Conservation (phyloP, 2,329 filamentous ascomycete species). For the Ophiostoma novo-ulmi region DNA sequence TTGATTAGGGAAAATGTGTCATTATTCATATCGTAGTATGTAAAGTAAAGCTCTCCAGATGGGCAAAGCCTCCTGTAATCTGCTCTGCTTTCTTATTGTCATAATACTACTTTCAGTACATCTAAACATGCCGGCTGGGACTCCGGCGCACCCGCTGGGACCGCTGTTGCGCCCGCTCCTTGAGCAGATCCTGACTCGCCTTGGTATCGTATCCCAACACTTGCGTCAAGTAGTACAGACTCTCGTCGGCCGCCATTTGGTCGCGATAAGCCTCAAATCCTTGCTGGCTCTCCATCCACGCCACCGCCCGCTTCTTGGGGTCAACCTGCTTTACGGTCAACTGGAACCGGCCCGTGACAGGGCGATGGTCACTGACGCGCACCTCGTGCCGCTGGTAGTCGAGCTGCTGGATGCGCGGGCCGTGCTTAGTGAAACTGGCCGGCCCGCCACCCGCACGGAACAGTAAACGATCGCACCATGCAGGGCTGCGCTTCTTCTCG, state of each 20-base stretch:
- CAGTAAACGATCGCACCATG: slow-evolving; percentile 94
- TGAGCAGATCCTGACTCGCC: slow-evolving; percentile 46
- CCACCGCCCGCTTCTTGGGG: slow-evolving; percentile 56
- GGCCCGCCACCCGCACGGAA: slow-evolving; percentile 56
- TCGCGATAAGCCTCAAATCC: slow-evolving; percentile 68
- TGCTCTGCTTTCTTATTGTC: not conserved
- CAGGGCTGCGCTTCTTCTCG: slow-evolving; percentile 89
- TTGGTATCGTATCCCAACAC: slow-evolving; percentile 51
- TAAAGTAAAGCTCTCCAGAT: not conserved
- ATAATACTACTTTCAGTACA: not conserved
- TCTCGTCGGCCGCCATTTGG: slow-evolving; percentile 64
- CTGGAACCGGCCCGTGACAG: slow-evolving; percentile 79
- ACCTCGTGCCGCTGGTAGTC: slow-evolving; percentile 89
- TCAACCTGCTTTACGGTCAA: slow-evolving; percentile 80
- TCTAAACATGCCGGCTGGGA: slow-evolving; percentile 28
- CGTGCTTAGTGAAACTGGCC: not conserved
- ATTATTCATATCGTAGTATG: slow-evolving; percentile 4
- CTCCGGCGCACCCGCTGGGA: slow-evolving; percentile 27
- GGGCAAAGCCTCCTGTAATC: not conserved
- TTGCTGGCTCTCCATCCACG: slow-evolving; percentile 69
- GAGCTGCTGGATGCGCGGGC: slow-evolving; percentile 73
- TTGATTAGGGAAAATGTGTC: not conserved
- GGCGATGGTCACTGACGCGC: slow-evolving; percentile 83
- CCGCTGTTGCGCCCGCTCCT: slow-evolving; percentile 37
- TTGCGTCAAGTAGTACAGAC: slow-evolving; percentile 47